phyloP scores from a whole-genome alignment of 2,329 filamentous ascomycete genomes.

The Beauveria bassiana region DNA sequence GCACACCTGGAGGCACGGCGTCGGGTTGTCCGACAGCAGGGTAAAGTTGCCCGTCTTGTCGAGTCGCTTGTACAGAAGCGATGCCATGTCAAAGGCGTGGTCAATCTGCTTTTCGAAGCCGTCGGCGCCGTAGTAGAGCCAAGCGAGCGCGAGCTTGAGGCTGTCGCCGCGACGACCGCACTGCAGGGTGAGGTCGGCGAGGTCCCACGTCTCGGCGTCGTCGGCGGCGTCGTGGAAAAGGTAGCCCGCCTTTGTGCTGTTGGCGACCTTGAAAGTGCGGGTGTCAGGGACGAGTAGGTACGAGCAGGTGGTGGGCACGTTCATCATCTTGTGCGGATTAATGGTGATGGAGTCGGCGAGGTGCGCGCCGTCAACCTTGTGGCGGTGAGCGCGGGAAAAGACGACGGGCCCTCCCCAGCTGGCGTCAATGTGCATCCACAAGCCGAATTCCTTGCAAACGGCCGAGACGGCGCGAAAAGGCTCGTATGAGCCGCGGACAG shows the following conservation, averaged over 20 bases:
- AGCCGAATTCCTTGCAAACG: conserved; percentile 60
- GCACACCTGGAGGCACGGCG: conserved; percentile 88
- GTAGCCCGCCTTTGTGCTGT: conserved; percentile 82
- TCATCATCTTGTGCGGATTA: conserved; percentile 97
- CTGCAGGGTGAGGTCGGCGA: conserved; percentile 88
- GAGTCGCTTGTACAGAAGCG: conserved; percentile 57
- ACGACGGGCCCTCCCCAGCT: conserved; percentile 83
- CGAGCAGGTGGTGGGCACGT: conserved; percentile 81
- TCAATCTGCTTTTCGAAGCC: conserved; percentile 68
- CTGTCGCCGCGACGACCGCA: conserved; percentile 82
- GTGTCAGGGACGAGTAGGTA: conserved; percentile 78
- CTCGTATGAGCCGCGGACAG: conserved; percentile 84
- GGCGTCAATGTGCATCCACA: conserved; percentile 93
- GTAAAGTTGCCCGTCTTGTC: conserved; percentile 51
- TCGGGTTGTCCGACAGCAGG: conserved; percentile 66
- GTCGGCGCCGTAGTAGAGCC: conserved; percentile 76
- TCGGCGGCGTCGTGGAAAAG: conserved; percentile 57
- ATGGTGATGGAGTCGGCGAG: conserved; percentile 76
- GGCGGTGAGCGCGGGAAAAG: conserved; percentile 59
- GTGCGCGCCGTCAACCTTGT: conserved; percentile 61
- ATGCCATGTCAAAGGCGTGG: conserved; percentile 63
- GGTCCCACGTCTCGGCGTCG: conserved; percentile 65
- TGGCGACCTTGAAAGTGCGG: conserved; percentile 69
- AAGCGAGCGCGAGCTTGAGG: conserved; percentile 79
- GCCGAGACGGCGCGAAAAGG: conserved; percentile 62